Evolutionary conservation across 1,284 basidiomycete genomes (phyloP).

Genomic region (Jaminaea rosea): DNA sequence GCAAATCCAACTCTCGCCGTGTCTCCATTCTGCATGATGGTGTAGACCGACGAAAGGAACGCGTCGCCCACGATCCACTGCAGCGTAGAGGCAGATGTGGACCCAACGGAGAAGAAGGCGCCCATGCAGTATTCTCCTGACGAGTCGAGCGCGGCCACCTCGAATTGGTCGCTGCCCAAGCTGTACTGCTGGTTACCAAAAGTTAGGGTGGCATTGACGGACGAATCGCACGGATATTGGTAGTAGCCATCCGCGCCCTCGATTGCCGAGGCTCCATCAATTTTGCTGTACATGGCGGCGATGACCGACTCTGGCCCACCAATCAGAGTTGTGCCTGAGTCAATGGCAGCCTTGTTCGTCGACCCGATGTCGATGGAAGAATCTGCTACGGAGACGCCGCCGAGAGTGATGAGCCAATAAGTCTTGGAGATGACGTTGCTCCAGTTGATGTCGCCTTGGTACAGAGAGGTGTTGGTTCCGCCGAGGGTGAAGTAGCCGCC

Average conservation of each 20-base stretch:
- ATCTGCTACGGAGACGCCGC: constrained; percentile 14
- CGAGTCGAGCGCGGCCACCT: constrained; percentile 12
- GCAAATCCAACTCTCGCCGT: constrained; percentile 30
- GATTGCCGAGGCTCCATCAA: constrained; percentile 18
- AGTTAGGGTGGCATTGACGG: constrained; percentile 24
- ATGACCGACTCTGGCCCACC: constrained; percentile 31
- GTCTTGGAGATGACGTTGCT: constrained; percentile 15
- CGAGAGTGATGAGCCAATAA: constrained; percentile 34
- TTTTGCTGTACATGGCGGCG: constrained; percentile 22
- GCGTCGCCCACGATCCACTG: constrained; percentile 41
- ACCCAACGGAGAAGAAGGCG: constrained; percentile 30
- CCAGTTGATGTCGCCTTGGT: constrained; percentile 25
- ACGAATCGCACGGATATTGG: constrained; percentile 25
- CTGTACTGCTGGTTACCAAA: constrained; percentile 29
- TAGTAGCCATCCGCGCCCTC: constrained; percentile 24
- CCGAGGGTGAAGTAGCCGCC: constrained; percentile 38
- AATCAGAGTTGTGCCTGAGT: constrained; percentile 41
- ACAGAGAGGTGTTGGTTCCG: constrained; percentile 23
- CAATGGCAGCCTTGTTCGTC: constrained; percentile 27
- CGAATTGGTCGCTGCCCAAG: constrained; percentile 22
- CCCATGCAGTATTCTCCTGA: constrained; percentile 26
- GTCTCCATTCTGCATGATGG: constrained; percentile 19
- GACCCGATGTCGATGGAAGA: constrained; percentile 11
- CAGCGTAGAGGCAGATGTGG: constrained; percentile 5
- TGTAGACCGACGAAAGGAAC: constrained; percentile 40